Conservation (phyloP, 805 yeast genomes). For the Candida sonorensis region DNA sequence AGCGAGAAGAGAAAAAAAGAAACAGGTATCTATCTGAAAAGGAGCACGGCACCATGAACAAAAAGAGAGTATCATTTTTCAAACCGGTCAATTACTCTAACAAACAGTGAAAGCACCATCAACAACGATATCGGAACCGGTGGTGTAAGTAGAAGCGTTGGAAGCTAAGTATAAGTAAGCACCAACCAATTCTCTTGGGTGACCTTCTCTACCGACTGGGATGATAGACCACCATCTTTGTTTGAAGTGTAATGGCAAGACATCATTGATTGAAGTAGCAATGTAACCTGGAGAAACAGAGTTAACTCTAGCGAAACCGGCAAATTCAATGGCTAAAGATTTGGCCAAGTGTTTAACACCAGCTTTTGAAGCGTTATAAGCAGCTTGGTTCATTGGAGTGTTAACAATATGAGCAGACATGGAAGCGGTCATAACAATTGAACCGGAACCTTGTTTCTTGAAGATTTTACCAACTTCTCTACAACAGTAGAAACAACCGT, state of each 20-base stretch:
- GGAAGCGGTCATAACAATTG: constrained; percentile 42
- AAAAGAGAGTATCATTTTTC: background rate
- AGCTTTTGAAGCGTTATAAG: constrained; percentile 40
- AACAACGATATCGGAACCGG: constrained; percentile 39
- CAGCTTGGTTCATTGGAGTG: constrained; percentile 41
- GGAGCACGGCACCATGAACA: too few species aligned
- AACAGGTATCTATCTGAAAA: too few species aligned
- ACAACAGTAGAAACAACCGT: constrained; percentile 43
- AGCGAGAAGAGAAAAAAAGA: background rate
- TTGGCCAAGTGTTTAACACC: constrained; percentile 38
- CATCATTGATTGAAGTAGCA: constrained; percentile 33
- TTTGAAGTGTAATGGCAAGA: constrained; percentile 17
- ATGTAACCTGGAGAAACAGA: constrained; percentile 43
- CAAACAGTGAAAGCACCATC: constrained; percentile 33
- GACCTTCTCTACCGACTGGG: constrained; percentile 40
- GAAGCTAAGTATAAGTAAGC: constrained; percentile 44
- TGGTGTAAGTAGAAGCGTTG: constrained; percentile 40
- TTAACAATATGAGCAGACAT: constrained; percentile 46
- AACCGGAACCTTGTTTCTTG: constrained; percentile 37
- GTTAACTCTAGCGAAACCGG: constrained; percentile 40
- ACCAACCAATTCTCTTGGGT: constrained; percentile 40
- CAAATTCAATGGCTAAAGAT: constrained; percentile 40
- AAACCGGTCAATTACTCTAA: background rate
- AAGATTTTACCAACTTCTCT: constrained; percentile 39
- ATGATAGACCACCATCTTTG: constrained; percentile 17